Evolutionary conservation across 352 stramenopile species (phyloP).

Genomic region (Globisporangium sylvaticum): DNA sequence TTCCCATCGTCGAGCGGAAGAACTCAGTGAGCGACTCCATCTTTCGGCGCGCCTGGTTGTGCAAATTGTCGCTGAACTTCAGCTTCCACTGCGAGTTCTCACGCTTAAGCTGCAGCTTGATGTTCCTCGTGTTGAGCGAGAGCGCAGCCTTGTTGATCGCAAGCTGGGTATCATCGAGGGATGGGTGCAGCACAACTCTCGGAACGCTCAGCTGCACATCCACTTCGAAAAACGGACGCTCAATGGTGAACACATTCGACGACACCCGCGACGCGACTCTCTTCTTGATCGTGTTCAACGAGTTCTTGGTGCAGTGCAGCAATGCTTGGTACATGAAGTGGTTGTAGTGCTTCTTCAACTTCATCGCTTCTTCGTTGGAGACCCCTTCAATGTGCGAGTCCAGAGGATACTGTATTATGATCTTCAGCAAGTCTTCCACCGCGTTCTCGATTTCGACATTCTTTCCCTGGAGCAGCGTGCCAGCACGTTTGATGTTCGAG

Average conservation of each 20-base stretch:
- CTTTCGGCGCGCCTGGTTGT: conserved; percentile 90
- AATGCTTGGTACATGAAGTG: conserved; percentile 99
- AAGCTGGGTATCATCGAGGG: conserved; percentile 96
- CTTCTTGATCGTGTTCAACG: conserved; percentile 98
- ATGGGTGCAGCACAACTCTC: conserved; percentile 92
- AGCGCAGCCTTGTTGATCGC: conserved; percentile 97
- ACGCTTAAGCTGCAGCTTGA: conserved; percentile 96
- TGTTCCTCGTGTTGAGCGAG: conserved; percentile 94
- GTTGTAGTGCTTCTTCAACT: conserved; percentile 98
- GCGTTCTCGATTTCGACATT: conserved; percentile 98
- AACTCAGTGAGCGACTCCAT: conserved; percentile 96
- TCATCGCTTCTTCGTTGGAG: conserved; percentile 91
- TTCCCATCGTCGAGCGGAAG: conserved; percentile 92
- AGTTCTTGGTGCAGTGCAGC: conserved; percentile 97
- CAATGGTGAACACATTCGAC: conserved; percentile 88
- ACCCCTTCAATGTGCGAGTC: conserved; percentile 95
- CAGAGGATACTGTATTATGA: conserved; percentile 93
- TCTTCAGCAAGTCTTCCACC: conserved; percentile 96
- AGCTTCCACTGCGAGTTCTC: conserved; percentile 97
- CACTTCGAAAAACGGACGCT: conserved; percentile 97
- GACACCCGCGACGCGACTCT: conserved; percentile 91
- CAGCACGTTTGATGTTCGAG: conserved; percentile 90
- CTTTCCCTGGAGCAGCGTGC: conserved; percentile 94
- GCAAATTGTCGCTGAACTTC: conserved; percentile 96
- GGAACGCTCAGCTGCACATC: conserved; percentile 95